These are phyloP conservation scores for Pythium phragmiticola DNA, from an alignment of 352 stramenopile genomes.

Conservation along the genomic window DNA sequence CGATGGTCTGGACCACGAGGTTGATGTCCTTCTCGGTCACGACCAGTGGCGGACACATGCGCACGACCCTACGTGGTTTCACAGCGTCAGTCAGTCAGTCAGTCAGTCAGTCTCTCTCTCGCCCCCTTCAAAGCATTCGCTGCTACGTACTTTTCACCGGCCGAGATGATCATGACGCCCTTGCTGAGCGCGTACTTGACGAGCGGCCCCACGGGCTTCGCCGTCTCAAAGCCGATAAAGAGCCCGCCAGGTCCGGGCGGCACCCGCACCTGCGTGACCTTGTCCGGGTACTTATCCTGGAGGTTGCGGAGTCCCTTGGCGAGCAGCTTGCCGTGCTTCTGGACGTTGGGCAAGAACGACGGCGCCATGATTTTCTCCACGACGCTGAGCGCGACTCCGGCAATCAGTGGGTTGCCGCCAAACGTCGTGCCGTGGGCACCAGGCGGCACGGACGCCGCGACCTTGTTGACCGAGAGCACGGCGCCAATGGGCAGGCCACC, in stretches of 20 bases:
- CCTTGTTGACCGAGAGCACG: conserved; percentile 92
- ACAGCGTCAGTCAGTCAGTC: conserved; percentile 8
- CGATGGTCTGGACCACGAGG: conserved; percentile 61
- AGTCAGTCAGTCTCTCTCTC: neutral
- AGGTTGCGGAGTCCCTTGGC: conserved; percentile 53
- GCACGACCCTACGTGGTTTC: conserved; percentile 50
- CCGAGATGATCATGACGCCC: conserved; percentile 80
- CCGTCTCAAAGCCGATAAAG: conserved; percentile 79
- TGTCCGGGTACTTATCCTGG: conserved; percentile 70
- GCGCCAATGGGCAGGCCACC: conserved; percentile 96
- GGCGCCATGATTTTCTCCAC: conserved; percentile 72
- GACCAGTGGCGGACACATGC: conserved; percentile 79
- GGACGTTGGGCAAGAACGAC: conserved; percentile 67
- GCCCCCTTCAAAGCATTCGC: neutral
- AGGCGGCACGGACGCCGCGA: conserved; percentile 87
- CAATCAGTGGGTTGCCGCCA: conserved; percentile 96
- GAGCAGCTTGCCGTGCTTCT: conserved; percentile 67
- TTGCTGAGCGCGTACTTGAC: conserved; percentile 74
- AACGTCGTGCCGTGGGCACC: conserved; percentile 96
- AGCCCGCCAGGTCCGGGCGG: conserved; percentile 70
- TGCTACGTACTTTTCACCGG: conserved; percentile 65
- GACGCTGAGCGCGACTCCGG: conserved; percentile 86
- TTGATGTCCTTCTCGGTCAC: conserved; percentile 83
- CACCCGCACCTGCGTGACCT: conserved; percentile 66
- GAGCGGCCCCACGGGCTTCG: conserved; percentile 53